These are phyloP conservation scores for Tephrocybe sp. DNA, from an alignment of 768 basidiomycete genomes.

Conservation along the genomic window DNA sequence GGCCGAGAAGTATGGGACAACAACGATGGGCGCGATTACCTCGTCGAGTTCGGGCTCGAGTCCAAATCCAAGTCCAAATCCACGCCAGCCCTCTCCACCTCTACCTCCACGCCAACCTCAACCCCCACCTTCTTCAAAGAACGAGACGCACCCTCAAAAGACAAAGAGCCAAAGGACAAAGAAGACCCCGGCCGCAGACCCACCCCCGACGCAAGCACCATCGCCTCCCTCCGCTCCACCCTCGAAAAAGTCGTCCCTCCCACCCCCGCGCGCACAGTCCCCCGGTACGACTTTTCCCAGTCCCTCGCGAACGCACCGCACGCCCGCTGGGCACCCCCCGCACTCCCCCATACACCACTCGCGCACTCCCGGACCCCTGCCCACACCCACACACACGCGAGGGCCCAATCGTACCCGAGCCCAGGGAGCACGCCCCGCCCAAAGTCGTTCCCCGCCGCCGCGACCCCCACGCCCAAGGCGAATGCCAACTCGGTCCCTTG, in stretches of 20 bases:
- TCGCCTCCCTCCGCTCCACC: slow-evolving; percentile 29
- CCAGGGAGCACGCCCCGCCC: slow-evolving; percentile 2
- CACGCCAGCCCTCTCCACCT: background rate
- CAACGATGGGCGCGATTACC: slow-evolving; percentile 78
- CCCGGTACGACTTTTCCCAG: slow-evolving; percentile 58
- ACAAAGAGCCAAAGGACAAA: slow-evolving; percentile 24
- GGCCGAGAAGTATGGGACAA: slow-evolving; percentile 93
- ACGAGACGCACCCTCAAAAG: slow-evolving; percentile 19
- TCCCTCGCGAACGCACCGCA: slow-evolving; percentile 51
- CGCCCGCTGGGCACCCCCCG: slow-evolving; percentile 43
- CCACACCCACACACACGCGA: slow-evolving; percentile 24
- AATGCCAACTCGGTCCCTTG: slow-evolving; percentile 41
- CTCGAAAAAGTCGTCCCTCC: slow-evolving; percentile 57
- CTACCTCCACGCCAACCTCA: too few species aligned
- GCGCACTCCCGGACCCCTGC: background rate
- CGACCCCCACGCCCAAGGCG: slow-evolving; percentile 12
- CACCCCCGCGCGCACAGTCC: slow-evolving; percentile 35
- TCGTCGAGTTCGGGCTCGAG: slow-evolving; percentile 59
- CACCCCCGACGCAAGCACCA: background rate
- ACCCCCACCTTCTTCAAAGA: too few species aligned
- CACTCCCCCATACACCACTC: slow-evolving; percentile 16
- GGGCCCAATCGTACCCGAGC: slow-evolving; percentile 52
- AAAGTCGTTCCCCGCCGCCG: background rate
- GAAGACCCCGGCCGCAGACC: slow-evolving; percentile 16
- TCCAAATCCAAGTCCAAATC: slow-evolving; percentile 5